Conservation (phyloP, 2,329 filamentous ascomycete species). For the Neophaeococcomyces mojaviensis region DNA sequence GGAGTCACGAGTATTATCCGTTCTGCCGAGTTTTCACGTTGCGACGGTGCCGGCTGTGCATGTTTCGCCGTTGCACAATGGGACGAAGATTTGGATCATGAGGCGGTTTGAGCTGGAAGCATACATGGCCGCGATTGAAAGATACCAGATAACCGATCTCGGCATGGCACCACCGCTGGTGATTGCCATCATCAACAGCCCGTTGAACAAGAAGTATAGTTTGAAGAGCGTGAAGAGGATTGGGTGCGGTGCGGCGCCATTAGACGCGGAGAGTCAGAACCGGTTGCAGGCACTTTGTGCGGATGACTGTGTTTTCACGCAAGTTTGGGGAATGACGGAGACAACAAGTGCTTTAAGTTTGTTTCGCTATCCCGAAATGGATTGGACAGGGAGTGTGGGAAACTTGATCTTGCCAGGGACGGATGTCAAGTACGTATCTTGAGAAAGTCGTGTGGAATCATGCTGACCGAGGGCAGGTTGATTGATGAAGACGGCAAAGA, state of each 20-base stretch:
- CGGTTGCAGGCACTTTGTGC: conserved; percentile 53
- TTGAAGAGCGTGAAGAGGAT: conserved; percentile 57
- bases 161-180: conserved; percentile 67
- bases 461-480: conserved; percentile 45
- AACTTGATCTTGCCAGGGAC: conserved; percentile 31
- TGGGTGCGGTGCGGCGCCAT: conserved; percentile 62
- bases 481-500: conserved; percentile 24
- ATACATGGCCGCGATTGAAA: conserved; percentile 61
- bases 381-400: conserved; percentile 42
- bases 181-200: conserved; percentile 64
- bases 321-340: conserved; percentile 88
- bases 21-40: conserved; percentile 46
- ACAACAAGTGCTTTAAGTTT: conserved; percentile 27
- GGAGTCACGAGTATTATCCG: not conserved
- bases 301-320: conserved; percentile 48
- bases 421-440: conserved; percentile 20
- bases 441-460: conserved; percentile 59
- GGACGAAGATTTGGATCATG: conserved; percentile 65
- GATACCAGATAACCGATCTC: conserved; percentile 60
- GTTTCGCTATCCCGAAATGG: conserved; percentile 25
- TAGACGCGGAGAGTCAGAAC: conserved; percentile 48
- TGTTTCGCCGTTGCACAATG: conserved; percentile 38
- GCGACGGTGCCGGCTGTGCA: conserved; percentile 42
- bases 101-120: conserved; percentile 65
- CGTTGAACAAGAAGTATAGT: conserved; percentile 58